Base-by-base conservation (phyloP, 345 rosid genomes). In the Turritis glabra region DNA sequence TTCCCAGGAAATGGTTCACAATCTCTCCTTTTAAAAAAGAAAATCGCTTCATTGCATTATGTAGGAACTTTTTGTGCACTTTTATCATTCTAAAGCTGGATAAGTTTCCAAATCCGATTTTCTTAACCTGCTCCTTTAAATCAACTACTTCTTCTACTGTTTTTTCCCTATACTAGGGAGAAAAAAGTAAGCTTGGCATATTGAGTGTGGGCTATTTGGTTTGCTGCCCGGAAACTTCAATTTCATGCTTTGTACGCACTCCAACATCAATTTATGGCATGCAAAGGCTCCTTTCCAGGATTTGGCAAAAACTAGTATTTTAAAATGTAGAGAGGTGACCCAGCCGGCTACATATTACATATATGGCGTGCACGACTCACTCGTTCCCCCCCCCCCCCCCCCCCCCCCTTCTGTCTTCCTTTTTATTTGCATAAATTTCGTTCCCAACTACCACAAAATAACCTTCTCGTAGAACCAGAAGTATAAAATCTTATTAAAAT, bases 331-430 rank as follows among this genome's bases (percentile, higher is more conserved):
- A 44, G 22, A 38, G 50, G 55, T 67, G 74, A 75, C 32, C 19
- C 15, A 15, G 55, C 55, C 33, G 35, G 74, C 64, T 75, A 66
- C 72, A 56, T 71, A 33, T 25, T 9, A 12, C 26, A 35, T 51
- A 40, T 8, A 62, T 69, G 59, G 59, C 80, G 80, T 76, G 65
- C 71, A 76, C 75, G 80, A 44, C 52, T 76, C 61, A 23, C 57
- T 76, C 64, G 79, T 60, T 67, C 58, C 23, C 65, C 13, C 8
- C 43, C 35, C 11, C 7, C 38, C 0, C 3, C 7, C 5, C 30
- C 5, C 5, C 2, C 30, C 2, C 4, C 40, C 40, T 46, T 33
- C 6, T 62, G 4, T 43, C 2, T 19, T 11, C 37, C 51, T 17
- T 30, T 12, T 7, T 7, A 11, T 14, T 35, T 26, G 14, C 33